Evolutionary conservation across 2,329 filamentous ascomycete genomes (phyloP), one percentile per base, ranked within the genome.

Genomic region (Penicillium sclerotiorum): DNA sequence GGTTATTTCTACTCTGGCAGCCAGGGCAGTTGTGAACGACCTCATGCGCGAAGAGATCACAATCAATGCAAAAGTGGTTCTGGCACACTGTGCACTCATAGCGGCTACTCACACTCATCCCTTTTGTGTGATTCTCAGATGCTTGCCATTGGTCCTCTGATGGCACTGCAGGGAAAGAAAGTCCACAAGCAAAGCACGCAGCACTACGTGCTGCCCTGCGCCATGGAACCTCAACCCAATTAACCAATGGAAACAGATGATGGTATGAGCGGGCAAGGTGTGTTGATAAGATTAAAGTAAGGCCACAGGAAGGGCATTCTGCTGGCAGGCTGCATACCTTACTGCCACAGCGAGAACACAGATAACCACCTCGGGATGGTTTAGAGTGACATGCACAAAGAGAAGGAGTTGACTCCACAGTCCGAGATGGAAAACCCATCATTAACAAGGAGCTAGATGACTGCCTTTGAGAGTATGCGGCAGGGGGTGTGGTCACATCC

Each of bases 21-120:
- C 93, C 93, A 0, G 94, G 92, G 65, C 94, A 99, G 71, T 97
- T 97, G 69, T 99, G 93, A 44, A 96, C 82, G 11, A 95, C 84
- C 73, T 96, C 91, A 68, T 99, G 94, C 20, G 90, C 88, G 73
- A 94, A 96, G 20, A 96, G 85, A 70, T 99, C 94, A 70, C 94
- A 99, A 69, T 99, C 94, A 58, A 99, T 95, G 77, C 94, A 99
- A 68, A 97, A 99, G 73, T 97, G 93, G 52, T 89, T 86, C 3
- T 81, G 74, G 71, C 94, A 99, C n/a, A 87, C 85, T 59, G 87
- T 83, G 69, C 94, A 99, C 51, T 89, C 89, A 68, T 99, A 99
- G 44, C 94, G 78, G 40, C 88, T 86, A 65, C 88, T 94, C 75
- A 95, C 90, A 68, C 89, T 93, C 36, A 92, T 86, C 1, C 87